Evolutionary conservation across 164 flowering plant species (phyloP).

Genomic region (Echeveria elegans): DNA sequence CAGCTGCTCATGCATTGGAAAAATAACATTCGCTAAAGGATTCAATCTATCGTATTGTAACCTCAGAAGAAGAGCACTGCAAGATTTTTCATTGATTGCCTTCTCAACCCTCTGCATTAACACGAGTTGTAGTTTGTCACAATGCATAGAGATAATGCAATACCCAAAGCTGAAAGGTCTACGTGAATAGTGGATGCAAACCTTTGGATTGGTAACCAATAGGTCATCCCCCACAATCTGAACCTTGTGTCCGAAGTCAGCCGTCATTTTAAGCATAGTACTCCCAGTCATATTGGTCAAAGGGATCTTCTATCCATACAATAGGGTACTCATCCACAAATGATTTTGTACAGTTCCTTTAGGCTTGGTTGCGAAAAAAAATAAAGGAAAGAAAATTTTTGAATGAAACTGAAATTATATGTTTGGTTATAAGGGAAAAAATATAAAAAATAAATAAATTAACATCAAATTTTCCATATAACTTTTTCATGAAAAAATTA

Average conservation of each 20-base stretch:
- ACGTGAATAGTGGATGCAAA: too few species aligned
- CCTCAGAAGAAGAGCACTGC: conserved; percentile 86
- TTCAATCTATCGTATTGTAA: conserved; percentile 15
- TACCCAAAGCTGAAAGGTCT: conserved; percentile 69
- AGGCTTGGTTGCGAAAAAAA: too few species aligned
- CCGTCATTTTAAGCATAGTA: conserved; percentile 58
- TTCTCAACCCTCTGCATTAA: conserved; percentile 68
- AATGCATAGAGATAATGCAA: too few species aligned
- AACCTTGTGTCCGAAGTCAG: conserved; percentile 57
- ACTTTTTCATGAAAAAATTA: too few species aligned
- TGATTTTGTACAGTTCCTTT: conserved; percentile 75
- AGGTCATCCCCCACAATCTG: conserved; percentile 95
- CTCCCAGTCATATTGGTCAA: conserved; percentile 95
- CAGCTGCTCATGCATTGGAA: too few species aligned
- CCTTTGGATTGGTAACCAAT: conserved; percentile 90
- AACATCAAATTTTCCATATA: too few species aligned
- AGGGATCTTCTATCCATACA: conserved; percentile 86
- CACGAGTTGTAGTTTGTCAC: not conserved
- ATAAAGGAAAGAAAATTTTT: too few species aligned
- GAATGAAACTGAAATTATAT: too few species aligned
- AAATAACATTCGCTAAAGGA: too few species aligned
- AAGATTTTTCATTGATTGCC: conserved; percentile 59
- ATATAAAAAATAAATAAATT: too few species aligned
- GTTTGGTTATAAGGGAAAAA: too few species aligned
- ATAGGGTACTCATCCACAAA: conserved; percentile 72